Evolutionary conservation across 2,329 filamentous ascomycete species (phyloP).

Genomic region (Penicillium sp.): DNA sequence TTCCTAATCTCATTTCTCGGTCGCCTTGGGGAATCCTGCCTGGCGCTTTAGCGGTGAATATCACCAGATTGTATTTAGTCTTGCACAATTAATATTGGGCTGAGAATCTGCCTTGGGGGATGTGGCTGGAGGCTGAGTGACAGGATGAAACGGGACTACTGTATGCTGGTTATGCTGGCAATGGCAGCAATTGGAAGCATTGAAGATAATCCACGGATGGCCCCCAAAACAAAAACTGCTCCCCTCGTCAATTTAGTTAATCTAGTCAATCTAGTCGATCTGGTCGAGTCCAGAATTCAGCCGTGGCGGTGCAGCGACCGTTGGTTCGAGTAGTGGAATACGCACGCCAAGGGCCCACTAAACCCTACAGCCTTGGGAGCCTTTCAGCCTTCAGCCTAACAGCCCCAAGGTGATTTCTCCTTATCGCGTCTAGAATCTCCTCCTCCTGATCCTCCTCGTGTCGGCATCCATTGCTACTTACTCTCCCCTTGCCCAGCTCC

Average conservation of each 20-base stretch:
- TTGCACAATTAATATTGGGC: not conserved
- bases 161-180: not conserved
- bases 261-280: too few relatives aligned
- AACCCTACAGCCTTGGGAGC: constrained; percentile 25
- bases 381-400: constrained; percentile 4
- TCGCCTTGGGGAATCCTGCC: not conserved
- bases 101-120: not conserved
- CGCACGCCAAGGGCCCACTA: constrained; percentile 27
- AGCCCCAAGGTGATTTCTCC: too few relatives aligned
- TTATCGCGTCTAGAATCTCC: constrained; percentile 32
- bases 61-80: not conserved
- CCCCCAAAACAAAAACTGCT: constrained; percentile 7
- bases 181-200: not conserved
- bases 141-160: not conserved
- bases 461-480: not conserved
- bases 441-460: not conserved
- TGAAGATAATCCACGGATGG: not conserved
- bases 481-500: not conserved
- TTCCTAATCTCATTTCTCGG: not conserved
- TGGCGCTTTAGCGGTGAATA: not conserved
- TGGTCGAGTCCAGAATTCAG: constrained; percentile 11
- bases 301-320: constrained; percentile 30
- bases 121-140: not conserved
- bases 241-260: too few relatives aligned
- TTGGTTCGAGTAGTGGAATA: not conserved